These are phyloP conservation scores for Vaccinium darrowii DNA, from an alignment of 148 eudicot species.

Conservation along the genomic window DNA sequence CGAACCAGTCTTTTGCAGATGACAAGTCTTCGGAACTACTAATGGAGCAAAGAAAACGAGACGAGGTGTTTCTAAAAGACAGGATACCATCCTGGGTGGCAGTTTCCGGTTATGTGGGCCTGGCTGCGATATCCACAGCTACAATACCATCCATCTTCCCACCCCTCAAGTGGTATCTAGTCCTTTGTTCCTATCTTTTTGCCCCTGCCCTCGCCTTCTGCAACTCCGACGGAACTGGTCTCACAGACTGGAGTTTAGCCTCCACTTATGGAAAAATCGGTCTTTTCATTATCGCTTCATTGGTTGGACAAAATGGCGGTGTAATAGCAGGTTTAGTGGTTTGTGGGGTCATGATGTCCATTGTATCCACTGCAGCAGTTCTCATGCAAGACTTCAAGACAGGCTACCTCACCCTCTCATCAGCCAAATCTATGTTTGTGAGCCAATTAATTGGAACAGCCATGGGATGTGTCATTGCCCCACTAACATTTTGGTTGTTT, in stretches of 20 bases:
- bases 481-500: conserved; percentile 68
- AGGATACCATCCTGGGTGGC: conserved; percentile 64
- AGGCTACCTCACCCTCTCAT: conserved; percentile 62
- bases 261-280: conserved; percentile 67
- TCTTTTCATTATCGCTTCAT: conserved; percentile 60
- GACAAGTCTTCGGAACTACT: conserved; percentile 41
- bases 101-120: conserved; percentile 62
- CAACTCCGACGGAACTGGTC: conserved; percentile 76
- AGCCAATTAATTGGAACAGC: conserved; percentile 71
- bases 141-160: conserved; percentile 57
- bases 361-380: conserved; percentile 70
- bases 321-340: conserved; percentile 70
- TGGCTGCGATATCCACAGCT: conserved; percentile 63
- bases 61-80: conserved; percentile 54
- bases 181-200: conserved; percentile 58
- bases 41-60: conserved; percentile 56
- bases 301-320: conserved; percentile 62
- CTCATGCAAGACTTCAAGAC: conserved; percentile 85
- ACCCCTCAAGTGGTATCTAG: conserved; percentile 67
- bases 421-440: conserved; percentile 69
- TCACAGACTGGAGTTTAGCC: conserved; percentile 71
- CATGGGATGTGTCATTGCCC: conserved; percentile 73
- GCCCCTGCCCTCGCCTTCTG: conserved; percentile 83
- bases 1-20: conserved; percentile 36
- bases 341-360: conserved; percentile 72